These are phyloP conservation scores for Monascus ruber DNA, from an alignment of 2,329 filamentous ascomycete species.

Conservation along the genomic window DNA sequence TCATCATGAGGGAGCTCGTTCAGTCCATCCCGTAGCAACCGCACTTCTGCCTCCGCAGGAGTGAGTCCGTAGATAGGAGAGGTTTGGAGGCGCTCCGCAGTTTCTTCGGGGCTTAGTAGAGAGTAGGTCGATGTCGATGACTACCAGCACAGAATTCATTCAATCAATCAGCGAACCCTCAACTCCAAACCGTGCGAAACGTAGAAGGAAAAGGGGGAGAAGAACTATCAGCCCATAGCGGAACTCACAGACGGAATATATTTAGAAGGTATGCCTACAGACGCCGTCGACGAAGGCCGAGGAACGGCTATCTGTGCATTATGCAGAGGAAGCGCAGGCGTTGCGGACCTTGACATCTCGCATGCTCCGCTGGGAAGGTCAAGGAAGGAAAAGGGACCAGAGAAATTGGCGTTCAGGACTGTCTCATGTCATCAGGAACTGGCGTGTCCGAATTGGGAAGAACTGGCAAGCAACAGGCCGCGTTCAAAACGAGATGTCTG, in stretches of 20 bases:
- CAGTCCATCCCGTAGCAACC: conserved; percentile 69
- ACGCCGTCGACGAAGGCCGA: conserved; percentile 18
- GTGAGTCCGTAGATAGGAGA: conserved; percentile 75
- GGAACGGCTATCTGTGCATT: conserved; percentile 33
- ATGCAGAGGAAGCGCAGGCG: conserved; percentile 48
- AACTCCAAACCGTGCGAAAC: too few species aligned
- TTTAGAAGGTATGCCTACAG: conserved; percentile 17
- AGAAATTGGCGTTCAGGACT: conserved; percentile 7
- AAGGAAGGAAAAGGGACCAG: conserved; percentile 5
- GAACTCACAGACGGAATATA: conserved; percentile 23
- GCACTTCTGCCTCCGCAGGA: conserved; percentile 65
- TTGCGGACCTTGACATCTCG: conserved; percentile 53
- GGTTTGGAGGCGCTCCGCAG: conserved; percentile 64
- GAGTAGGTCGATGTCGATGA: conserved; percentile 42
- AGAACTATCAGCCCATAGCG: conserved; percentile 6
- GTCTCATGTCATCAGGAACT: conserved; percentile 15
- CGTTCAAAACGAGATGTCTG: too few species aligned
- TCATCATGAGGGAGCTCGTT: conserved; percentile 94
- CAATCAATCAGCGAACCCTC: neutral
- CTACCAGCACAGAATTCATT: conserved; percentile 9
- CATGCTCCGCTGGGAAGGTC: conserved; percentile 22
- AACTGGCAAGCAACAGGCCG: too few species aligned
- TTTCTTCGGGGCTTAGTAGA: conserved; percentile 63
- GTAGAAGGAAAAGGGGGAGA: conserved; percentile 2
- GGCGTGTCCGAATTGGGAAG: too few species aligned